Evolutionary conservation across 2,329 filamentous ascomycete species (phyloP), one percentile per base, ranked within the genome.

Genomic region (Botryotinia calthae): DNA sequence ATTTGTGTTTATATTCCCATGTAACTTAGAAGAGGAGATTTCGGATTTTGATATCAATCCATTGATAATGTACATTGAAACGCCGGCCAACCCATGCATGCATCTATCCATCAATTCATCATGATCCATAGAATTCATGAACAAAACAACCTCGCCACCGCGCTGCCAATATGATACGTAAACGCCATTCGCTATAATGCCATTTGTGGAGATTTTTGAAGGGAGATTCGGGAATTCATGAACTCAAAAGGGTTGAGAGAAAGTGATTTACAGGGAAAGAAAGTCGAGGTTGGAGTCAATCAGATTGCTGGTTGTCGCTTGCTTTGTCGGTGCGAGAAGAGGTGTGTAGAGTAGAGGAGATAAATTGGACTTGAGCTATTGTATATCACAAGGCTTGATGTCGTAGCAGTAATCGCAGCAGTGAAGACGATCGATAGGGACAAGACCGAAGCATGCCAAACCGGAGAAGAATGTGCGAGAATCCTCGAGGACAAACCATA

Each of bases 111-210:
- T 63, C 28, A 42, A 63, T 70, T 46, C 67, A 62, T 70, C 31
- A 46, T 59, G 31, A 58, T 28, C 28, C 64, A 51, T 66, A 46
- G 46, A 56, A 56, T 42, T 56, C 48, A 56, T 67, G 65, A 67
- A 67, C 48, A 67, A 68, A 67, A 56, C 10, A 37, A 44, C 48
- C 51, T 44, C 37, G 37, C 65, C 65, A 68, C 65, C 51, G 12
- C 65, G 48, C 65, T 68, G 48, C 65, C 48, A 56, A 56, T 31
- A 56, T 56, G 25, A 56, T 31, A 56, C n/a, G 37, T 56, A 56
- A 68, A 68, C 48, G 48, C 65, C 65, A 56, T 68, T 68, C 65
- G 65, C 48, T 42, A 56, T 68, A 42, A 68, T 68, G 48, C 48
- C n/a, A 40, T 68, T 18, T 62, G 34, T 40, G 61, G 37, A 63